Base-by-base conservation (phyloP, 2,329 filamentous ascomycete species). In the Berkeleyomyces basicola region DNA sequence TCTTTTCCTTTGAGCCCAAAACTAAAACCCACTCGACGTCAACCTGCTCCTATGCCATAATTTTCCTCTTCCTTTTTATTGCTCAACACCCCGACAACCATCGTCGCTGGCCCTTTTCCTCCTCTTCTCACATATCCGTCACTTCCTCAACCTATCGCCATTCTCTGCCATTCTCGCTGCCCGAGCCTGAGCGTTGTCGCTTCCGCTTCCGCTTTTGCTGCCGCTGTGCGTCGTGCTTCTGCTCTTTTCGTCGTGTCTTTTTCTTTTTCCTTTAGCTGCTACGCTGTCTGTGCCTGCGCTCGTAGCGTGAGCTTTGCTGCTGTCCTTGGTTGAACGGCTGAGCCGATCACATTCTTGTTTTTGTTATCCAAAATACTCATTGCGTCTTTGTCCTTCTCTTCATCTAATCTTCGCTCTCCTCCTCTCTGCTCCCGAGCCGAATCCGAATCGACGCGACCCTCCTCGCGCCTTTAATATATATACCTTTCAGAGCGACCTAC, bases 241-340 rank as follows among this genome's bases (percentile, higher is more conserved):
- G 36, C 43, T 53, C 23, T 40, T 60, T 11, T 7, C 37, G 43
- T 16, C 46, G 37, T 43, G 58, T 47, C 14, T 58, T 61, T 47
- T 61, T 36, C 58, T 58, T 33, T n/a, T 61, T 58, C 14, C 23
- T 58, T 37, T 58, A 36, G 23, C 23, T 23, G 23, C 23, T 2
- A 23, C 23, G 2, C 33, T 40, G 10, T 57, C 33, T 40, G 23
- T 46, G 23, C 31, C 58, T 33, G 44, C 46, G 31, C 43, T 58
- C 37, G 10, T 60, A 51, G 37, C 60, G 60, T 42, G 57, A 53
- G 51, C 36, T 23, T 62, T 53, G 33, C 33, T 55, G 51, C 2
- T 55, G 51, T 55, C 51, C n/a, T 55, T n/a, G 33, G 51, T 55
- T 58, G 59, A 61, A 57, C 59, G 59, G 53, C 63, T 64, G 59